Evolutionary conservation across 2,329 filamentous ascomycete genomes (phyloP).

Genomic region (Periconia macrospinosa): DNA sequence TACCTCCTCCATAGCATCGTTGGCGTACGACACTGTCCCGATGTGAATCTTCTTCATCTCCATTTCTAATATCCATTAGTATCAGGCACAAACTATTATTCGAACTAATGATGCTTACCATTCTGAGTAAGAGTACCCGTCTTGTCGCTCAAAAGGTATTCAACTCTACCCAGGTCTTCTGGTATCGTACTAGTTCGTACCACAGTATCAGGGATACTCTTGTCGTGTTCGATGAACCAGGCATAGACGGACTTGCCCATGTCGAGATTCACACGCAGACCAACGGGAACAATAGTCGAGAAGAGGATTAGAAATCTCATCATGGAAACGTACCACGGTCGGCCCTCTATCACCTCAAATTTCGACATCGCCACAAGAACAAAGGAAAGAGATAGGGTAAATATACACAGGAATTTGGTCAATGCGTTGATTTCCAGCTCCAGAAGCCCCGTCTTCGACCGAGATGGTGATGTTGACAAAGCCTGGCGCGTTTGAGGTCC

Average conservation of each 20-base stretch:
- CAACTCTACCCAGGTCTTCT: conserved; percentile 91
- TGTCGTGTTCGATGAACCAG: conserved; percentile 89
- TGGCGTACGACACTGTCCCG: conserved; percentile 95
- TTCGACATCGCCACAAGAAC: conserved; percentile 86
- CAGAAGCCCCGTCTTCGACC: conserved; percentile 90
- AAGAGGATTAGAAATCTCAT: conserved; percentile 98
- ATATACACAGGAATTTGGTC: conserved; percentile 90
- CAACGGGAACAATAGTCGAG: conserved; percentile 98
- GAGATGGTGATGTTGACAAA: conserved; percentile 85
- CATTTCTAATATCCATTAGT: conserved; percentile 66
- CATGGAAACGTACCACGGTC: conserved; percentile 91
- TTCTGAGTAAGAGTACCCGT: conserved; percentile 98
- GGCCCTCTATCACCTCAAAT: conserved; percentile 67
- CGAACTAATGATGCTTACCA: conserved; percentile 44
- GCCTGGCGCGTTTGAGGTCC: conserved; percentile 92
- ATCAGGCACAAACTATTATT: background rate
- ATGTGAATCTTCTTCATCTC: conserved; percentile 99
- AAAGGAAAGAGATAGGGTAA: conserved; percentile 84
- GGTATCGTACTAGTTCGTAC: conserved; percentile 97
- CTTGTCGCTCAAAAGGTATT: conserved; percentile 95
- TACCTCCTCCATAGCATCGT: conserved; percentile 99
- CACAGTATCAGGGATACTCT: conserved; percentile 86
- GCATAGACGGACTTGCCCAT: conserved; percentile 97
- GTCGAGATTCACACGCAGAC: conserved; percentile 92
- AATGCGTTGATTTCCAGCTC: conserved; percentile 97